Percentiles rank a stretch among this genome's conserved stretches.
phyloP scores from a whole-genome alignment of 805 yeast genomes.

The Cyberlindnera mississippiensis region DNA sequence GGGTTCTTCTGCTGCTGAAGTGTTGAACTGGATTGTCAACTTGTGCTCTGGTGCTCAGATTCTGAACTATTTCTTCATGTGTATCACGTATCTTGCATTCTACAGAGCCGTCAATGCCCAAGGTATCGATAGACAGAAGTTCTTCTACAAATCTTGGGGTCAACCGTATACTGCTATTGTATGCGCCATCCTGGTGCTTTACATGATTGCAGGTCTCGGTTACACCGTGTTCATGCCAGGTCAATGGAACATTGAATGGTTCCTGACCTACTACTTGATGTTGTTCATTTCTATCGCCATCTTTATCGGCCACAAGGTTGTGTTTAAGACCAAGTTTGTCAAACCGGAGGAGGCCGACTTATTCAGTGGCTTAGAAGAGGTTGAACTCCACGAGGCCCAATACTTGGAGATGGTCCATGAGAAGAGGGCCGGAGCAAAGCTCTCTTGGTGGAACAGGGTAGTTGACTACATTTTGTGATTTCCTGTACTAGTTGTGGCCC shows the following conservation, averaged over 20 bases:
- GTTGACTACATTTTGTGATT: neutral
- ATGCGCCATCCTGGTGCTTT: conserved; percentile 41
- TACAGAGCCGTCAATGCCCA: conserved; percentile 56
- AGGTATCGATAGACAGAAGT: conserved; percentile 34
- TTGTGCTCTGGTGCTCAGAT: conserved; percentile 66
- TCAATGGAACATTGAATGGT: conserved; percentile 54
- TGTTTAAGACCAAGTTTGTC: conserved; percentile 41
- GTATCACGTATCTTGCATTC: conserved; percentile 59
- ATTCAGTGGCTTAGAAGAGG: conserved; percentile 47
- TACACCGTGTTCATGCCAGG: conserved; percentile 72
- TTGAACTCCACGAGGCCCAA: conserved; percentile 50
- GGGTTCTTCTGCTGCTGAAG: conserved; percentile 53
- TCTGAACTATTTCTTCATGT: conserved; percentile 53
- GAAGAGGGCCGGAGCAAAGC: neutral
- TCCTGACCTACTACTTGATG: conserved; percentile 72
- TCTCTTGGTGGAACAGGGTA: neutral
- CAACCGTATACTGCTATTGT: conserved; percentile 57
- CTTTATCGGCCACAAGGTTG: conserved; percentile 46
- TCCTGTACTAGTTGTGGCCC: no score
- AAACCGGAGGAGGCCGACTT: conserved; percentile 50
- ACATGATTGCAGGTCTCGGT: conserved; percentile 60
- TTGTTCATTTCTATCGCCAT: conserved; percentile 49
- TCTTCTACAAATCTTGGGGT: conserved; percentile 49
- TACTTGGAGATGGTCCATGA: conserved; percentile 16
- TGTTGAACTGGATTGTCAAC: conserved; percentile 67